Evolutionary conservation across 495 filamentous ascomycete genomes (phyloP).

Genomic region (Neurospora sp.): DNA sequence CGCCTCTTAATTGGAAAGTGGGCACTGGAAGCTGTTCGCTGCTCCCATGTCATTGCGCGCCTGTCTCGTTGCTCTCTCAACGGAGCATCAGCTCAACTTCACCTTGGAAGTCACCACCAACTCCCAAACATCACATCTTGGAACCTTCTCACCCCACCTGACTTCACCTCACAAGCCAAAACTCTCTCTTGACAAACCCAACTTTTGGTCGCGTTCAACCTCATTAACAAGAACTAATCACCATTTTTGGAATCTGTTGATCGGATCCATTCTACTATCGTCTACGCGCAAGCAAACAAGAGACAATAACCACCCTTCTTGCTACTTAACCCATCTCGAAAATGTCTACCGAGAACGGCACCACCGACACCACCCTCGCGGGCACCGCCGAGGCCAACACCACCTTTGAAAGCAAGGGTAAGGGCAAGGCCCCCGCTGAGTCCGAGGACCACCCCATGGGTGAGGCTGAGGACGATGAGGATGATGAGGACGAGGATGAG

Average conservation of each 20-base stretch:
- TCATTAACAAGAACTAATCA: not conserved
- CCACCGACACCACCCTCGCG: conserved; percentile 14
- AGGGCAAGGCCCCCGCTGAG: conserved; percentile 54
- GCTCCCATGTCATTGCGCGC: not conserved
- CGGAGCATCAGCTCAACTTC: not conserved
- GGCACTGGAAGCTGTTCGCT: not conserved
- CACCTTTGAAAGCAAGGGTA: conserved; percentile 28
- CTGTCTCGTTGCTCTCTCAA: not conserved
- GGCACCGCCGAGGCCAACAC: conserved; percentile 23
- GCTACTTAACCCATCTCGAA: conserved; percentile 6
- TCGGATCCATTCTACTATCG: not conserved
- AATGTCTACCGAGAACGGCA: conserved; percentile 32
- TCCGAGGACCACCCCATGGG: conserved; percentile 44
- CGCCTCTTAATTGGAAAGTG: not conserved
- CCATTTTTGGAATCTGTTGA: not conserved
- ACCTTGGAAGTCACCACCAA: not conserved
- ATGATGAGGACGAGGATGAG: conserved; percentile 52
- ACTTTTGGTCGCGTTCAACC: not conserved
- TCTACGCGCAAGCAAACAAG: not conserved
- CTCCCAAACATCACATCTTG: not conserved
- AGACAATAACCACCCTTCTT: not conserved
- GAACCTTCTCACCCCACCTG: not conserved
- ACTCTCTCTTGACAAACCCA: not conserved
- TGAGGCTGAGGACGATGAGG: conserved; percentile 57
- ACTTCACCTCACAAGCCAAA: not conserved